These are phyloP conservation scores for Bonnemaisonia californica DNA, from an alignment of 31 red algal species.

Conservation along the genomic window DNA sequence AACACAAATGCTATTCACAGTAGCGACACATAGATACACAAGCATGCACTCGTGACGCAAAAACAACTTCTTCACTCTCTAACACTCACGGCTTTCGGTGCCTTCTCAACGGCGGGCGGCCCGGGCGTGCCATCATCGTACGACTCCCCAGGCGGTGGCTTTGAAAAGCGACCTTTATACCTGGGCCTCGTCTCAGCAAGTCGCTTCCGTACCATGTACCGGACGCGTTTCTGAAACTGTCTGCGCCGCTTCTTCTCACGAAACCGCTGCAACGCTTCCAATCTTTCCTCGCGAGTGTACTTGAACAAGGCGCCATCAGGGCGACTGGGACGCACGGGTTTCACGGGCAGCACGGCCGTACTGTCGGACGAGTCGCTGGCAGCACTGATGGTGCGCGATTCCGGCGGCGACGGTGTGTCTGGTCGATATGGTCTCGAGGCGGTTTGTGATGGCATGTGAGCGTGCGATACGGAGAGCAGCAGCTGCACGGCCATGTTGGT, in stretches of 20 bases:
- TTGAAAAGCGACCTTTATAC: constrained; percentile 86
- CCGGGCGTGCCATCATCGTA: constrained; percentile 73
- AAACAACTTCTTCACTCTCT: not conserved
- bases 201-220: constrained; percentile 82
- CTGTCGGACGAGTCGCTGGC: constrained; percentile 28
- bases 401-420: constrained; percentile 21
- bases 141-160: constrained; percentile 65
- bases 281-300: constrained; percentile 60
- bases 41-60: not conserved
- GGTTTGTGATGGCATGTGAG: constrained; percentile 1
- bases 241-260: constrained; percentile 82
- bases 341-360: constrained; percentile 5
- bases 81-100: not conserved
- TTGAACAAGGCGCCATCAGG: constrained; percentile 53
- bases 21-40: not conserved
- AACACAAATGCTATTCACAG: not conserved
- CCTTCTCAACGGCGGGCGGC: constrained; percentile 18
- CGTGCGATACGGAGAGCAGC: constrained; percentile 38
- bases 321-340: constrained; percentile 5
- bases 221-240: constrained; percentile 70
- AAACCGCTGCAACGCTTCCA: constrained; percentile 65
- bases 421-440: constrained; percentile 7
- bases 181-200: constrained; percentile 81
- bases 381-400: constrained; percentile 14
- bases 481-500: constrained; percentile 64